Percentiles rank a stretch among this genome's conserved stretches.
Evolutionary conservation across 768 basidiomycete genomes (phyloP).

Genomic region (Kwoniella pini): DNA sequence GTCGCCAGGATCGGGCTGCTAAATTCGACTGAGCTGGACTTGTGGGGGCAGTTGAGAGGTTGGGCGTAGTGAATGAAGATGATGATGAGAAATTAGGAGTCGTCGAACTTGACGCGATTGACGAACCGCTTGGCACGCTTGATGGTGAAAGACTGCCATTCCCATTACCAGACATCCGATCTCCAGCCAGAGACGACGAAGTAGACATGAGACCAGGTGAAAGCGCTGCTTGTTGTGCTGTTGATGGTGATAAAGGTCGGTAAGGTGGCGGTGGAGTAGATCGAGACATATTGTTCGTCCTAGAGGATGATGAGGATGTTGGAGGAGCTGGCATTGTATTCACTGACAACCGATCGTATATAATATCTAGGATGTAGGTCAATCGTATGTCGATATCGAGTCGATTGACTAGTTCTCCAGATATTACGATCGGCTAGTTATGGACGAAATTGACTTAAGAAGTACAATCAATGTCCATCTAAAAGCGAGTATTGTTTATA

Average conservation of each 20-base stretch:
- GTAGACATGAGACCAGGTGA: too few relatives aligned
- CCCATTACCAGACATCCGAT: not conserved
- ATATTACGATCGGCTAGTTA: too few relatives aligned
- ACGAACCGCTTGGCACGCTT: slow-evolving; percentile 1
- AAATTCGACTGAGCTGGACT: slow-evolving; percentile 5
- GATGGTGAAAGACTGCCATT: not conserved
- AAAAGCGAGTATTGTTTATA: too few relatives aligned
- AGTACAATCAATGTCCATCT: too few relatives aligned
- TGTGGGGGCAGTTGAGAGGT: slow-evolving; percentile 21
- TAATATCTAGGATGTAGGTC: not conserved
- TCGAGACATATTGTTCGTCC: slow-evolving; percentile 6
- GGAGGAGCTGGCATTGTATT: not conserved
- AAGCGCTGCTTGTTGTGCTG: not conserved
- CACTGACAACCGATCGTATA: not conserved
- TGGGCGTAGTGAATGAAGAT: slow-evolving; percentile 9
- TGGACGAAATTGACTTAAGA: too few relatives aligned
- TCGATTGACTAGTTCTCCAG: not conserved
- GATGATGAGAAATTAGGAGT: not conserved
- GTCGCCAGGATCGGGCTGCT: slow-evolving; percentile 15
- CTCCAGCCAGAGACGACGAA: too few relatives aligned
- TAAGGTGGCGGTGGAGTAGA: slow-evolving; percentile 23
- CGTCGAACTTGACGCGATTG: slow-evolving; percentile 4
- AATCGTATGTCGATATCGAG: not conserved
- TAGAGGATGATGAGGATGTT: not conserved
- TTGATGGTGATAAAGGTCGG: slow-evolving; percentile 1